Percentiles rank a stretch among this genome's conserved stretches.
Conservation (phyloP, 1,139 yeast species). For the Debaryomycetaceae sp. region DNA sequence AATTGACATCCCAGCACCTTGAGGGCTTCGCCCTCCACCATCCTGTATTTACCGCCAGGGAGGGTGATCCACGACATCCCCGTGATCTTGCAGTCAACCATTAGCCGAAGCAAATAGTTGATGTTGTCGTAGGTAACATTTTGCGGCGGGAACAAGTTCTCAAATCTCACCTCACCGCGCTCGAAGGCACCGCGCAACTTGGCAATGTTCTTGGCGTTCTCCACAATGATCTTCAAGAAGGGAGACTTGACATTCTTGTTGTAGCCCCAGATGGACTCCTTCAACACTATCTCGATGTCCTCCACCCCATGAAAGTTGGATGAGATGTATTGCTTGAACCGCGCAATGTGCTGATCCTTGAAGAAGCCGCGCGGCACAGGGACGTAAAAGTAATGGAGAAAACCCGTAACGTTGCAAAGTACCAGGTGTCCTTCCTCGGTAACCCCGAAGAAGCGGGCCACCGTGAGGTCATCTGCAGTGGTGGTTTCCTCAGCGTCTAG, state of each 20-base stretch:
- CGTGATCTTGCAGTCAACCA: slow-evolving; percentile 87
- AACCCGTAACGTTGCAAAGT: slow-evolving; percentile 84
- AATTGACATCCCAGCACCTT: slow-evolving; percentile 77
- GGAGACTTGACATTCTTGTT: slow-evolving; percentile 75
- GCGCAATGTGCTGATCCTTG: slow-evolving; percentile 45
- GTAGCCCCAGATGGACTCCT: slow-evolving; percentile 93
- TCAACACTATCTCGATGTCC: slow-evolving; percentile 58
- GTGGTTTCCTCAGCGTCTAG: slow-evolving; percentile 87
- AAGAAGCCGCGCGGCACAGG: slow-evolving; percentile 84
- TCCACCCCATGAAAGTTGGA: slow-evolving; percentile 54
- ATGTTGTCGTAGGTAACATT: slow-evolving; percentile 84
- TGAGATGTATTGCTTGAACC: slow-evolving; percentile 47
- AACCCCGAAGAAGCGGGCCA: slow-evolving; percentile 87
- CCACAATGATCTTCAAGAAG: slow-evolving; percentile 68
- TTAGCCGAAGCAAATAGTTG: slow-evolving; percentile 76
- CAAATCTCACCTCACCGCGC: slow-evolving; percentile 70
- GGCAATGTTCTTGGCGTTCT: slow-evolving; percentile 62
- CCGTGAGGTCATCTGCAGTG: slow-evolving; percentile 51
- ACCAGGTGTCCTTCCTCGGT: slow-evolving; percentile 85
- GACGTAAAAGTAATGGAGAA: slow-evolving; percentile 83
- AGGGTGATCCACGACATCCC: slow-evolving; percentile 98
- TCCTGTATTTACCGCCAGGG: slow-evolving; percentile 65
- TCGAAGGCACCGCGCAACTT: slow-evolving; percentile 77
- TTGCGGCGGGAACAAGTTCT: slow-evolving; percentile 54
- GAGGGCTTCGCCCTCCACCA: slow-evolving; percentile 28